phyloP scores from a whole-genome alignment of 2,329 filamentous ascomycete species.

The Trichoderma atrobrunneum region DNA sequence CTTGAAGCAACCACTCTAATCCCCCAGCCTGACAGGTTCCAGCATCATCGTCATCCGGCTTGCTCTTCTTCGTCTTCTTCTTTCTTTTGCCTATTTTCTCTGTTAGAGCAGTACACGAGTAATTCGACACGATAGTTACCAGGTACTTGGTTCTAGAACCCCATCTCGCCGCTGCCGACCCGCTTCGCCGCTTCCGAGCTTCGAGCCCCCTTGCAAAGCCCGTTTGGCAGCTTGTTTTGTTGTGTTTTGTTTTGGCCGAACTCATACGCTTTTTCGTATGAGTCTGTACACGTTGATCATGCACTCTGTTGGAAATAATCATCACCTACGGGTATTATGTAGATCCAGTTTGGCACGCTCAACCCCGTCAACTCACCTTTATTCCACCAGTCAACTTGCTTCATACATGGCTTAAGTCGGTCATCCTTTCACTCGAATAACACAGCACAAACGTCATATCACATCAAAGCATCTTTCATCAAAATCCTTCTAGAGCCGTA shows the following conservation, averaged over 20 bases:
- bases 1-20: background rate
- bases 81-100: background rate
- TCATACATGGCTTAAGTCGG: background rate
- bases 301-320: background rate
- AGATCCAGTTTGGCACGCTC: background rate
- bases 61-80: background rate
- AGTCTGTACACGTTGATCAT: background rate
- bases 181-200: slow-evolving; percentile 9
- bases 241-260: background rate
- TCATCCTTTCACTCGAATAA: background rate
- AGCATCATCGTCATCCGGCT: background rate
- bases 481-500: background rate
- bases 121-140: too few relatives aligned
- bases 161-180: slow-evolving; percentile 11
- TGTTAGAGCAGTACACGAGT: too few relatives aligned
- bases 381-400: background rate
- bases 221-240: background rate
- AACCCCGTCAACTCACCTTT: background rate
- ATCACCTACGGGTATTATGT: background rate
- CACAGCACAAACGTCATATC: background rate
- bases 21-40: background rate
- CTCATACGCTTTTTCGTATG: background rate
- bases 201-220: background rate
- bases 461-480: background rate
- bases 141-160: background rate